These are phyloP conservation scores for Phytophthora parvispora DNA, from an alignment of 352 stramenopile species.

Conservation along the genomic window DNA sequence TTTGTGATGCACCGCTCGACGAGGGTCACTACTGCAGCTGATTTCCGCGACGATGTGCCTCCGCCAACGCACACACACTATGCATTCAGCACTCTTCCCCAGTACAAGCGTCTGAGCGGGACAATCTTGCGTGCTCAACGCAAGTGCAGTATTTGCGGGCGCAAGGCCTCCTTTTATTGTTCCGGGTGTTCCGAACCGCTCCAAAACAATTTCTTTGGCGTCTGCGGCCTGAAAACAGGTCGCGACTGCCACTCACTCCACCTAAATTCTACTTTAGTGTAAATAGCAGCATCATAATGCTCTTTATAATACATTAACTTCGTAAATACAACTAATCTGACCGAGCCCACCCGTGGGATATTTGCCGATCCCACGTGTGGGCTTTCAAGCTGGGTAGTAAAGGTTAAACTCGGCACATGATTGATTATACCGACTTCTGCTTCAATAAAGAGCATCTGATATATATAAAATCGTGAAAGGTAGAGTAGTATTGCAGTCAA, in stretches of 20 bases:
- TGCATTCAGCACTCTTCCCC: background rate
- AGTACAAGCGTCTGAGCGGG: background rate
- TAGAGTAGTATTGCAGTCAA: no score
- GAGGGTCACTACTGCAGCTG: background rate
- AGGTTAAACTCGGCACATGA: no score
- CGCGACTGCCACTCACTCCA: background rate
- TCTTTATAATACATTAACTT: background rate
- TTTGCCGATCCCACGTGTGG: background rate
- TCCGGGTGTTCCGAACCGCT: background rate
- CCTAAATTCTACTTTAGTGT: background rate
- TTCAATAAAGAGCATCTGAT: no score
- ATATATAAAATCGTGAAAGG: no score
- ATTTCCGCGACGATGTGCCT: background rate
- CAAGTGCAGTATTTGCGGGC: background rate
- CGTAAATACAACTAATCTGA: background rate
- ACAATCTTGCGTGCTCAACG: background rate
- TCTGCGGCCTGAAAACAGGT: background rate
- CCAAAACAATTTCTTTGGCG: background rate
- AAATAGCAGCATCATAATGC: background rate
- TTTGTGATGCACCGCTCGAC: conserved; percentile 3
- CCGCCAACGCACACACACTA: background rate
- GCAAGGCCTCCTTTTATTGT: background rate
- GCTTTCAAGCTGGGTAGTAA: background rate
- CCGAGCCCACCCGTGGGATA: background rate
- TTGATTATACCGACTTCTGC: no score